These are phyloP conservation scores for Salix koriyanagi DNA, from an alignment of 345 rosid genomes.

Conservation along the genomic window DNA sequence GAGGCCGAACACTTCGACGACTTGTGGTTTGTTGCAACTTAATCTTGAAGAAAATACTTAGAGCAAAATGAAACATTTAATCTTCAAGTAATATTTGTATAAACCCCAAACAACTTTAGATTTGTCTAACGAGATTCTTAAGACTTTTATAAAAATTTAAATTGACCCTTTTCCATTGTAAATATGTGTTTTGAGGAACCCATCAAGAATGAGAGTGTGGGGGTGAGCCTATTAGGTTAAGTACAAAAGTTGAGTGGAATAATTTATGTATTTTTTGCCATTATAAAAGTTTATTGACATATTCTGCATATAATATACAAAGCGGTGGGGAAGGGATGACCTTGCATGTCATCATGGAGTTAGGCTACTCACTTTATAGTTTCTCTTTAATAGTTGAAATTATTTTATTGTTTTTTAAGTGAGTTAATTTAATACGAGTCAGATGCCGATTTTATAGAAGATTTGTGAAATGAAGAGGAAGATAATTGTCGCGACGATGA, in stretches of 20 bases:
- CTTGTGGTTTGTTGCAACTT: too few species aligned
- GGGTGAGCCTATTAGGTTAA: conserved; percentile 66
- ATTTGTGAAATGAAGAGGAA: background rate
- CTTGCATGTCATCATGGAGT: conserved; percentile 51
- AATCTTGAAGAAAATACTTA: too few species aligned
- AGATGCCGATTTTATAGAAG: background rate
- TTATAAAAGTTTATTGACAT: conserved; percentile 70
- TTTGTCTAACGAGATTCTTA: too few species aligned
- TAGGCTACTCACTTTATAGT: conserved; percentile 63
- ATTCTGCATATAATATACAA: conserved; percentile 70
- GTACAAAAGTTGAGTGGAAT: conserved; percentile 56
- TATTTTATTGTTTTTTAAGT: background rate
- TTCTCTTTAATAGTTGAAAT: conserved; percentile 47
- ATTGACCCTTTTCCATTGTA: too few species aligned
- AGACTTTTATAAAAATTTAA: too few species aligned
- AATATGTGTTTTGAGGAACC: too few species aligned
- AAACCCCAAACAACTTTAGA: too few species aligned
- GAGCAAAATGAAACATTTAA: too few species aligned
- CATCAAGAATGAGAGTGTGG: conserved; percentile 48
- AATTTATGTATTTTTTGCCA: conserved; percentile 63
- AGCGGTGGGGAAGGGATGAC: conserved; percentile 39
- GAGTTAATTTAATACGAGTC: background rate
- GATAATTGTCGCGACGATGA: too few species aligned
- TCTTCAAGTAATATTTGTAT: too few species aligned
- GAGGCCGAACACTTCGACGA: too few species aligned